A percentile compares a stretch with the other conserved stretches of the same genome.
These are phyloP conservation scores for Penicillium odoratum DNA, from an alignment of 495 filamentous ascomycete genomes.

Conservation along the genomic window DNA sequence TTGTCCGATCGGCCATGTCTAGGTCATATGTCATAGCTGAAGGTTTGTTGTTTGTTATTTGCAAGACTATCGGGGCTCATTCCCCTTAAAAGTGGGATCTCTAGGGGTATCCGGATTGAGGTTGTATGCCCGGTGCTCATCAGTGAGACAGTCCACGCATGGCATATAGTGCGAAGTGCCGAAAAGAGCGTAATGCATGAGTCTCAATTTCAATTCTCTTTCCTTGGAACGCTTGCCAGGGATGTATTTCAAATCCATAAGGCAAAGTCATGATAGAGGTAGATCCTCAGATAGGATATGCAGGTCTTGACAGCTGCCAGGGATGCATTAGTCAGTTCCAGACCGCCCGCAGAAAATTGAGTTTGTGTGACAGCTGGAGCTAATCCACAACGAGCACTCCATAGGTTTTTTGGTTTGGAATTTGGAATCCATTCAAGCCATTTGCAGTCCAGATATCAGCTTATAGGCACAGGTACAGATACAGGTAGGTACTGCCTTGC, in stretches of 20 bases:
- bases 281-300: not conserved
- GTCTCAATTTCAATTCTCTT: too few species aligned
- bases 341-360: constrained; percentile 13
- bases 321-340: constrained; percentile 3
- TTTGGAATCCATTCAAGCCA: not conserved
- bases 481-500: not conserved
- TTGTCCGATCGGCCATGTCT: constrained; percentile 1
- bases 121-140: not conserved
- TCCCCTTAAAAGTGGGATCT: not conserved
- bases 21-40: too few species aligned
- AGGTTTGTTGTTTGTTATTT: too few species aligned
- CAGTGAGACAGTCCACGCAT: constrained; percentile 1
- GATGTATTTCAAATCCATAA: constrained; percentile 9
- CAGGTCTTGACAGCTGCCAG: constrained; percentile 7
- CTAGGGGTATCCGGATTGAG: constrained; percentile 4
- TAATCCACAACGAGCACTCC: constrained; percentile 12
- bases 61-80: not conserved
- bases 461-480: not conserved
- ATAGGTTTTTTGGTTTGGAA: too few species aligned
- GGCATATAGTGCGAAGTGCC: not conserved
- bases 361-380: constrained; percentile 19
- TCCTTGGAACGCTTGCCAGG: not conserved
- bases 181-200: not conserved
- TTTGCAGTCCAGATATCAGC: not conserved
- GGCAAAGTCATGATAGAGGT: too few species aligned